phyloP scores from a whole-genome alignment of 805 yeast species.

The Sugiyamaella valdiviana region DNA sequence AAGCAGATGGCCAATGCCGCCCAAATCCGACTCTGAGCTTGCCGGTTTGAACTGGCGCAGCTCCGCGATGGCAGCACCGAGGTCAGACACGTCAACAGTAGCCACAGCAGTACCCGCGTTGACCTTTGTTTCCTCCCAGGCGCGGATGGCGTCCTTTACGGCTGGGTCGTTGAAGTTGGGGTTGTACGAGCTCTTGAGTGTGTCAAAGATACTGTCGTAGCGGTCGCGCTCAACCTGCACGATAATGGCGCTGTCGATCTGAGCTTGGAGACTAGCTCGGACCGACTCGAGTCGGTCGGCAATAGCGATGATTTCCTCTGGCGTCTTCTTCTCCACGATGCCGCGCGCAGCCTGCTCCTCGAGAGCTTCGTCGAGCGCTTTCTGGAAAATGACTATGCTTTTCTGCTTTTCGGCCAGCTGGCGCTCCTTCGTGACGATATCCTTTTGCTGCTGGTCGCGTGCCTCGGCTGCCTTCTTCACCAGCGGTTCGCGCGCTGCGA shows the following conservation, averaged over 20 bases:
- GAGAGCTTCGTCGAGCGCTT: slow-evolving; percentile 29
- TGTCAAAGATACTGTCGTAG: slow-evolving; percentile 36
- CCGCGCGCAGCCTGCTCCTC: slow-evolving; percentile 10
- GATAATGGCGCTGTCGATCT: not conserved
- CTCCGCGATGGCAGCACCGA: not conserved
- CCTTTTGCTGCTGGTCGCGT: slow-evolving; percentile 19
- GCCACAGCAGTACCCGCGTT: slow-evolving; percentile 20
- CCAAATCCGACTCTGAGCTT: slow-evolving; percentile 3
- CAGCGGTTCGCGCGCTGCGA: slow-evolving; percentile 31
- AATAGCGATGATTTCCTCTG: slow-evolving; percentile 14
- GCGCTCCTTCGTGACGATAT: slow-evolving; percentile 18
- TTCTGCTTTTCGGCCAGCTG: slow-evolving; percentile 20
- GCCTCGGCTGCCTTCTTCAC: slow-evolving; percentile 27
- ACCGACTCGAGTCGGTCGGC: slow-evolving; percentile 1
- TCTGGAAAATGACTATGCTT: slow-evolving; percentile 23
- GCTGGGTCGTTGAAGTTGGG: slow-evolving; percentile 83
- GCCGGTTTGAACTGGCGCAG: not conserved
- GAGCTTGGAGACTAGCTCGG: not conserved
- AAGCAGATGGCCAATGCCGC: not conserved
- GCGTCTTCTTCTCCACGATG: slow-evolving; percentile 10
- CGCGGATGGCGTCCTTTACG: slow-evolving; percentile 64
- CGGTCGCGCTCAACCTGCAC: slow-evolving; percentile 6
- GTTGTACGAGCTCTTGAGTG: slow-evolving; percentile 56
- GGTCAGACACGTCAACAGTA: not conserved
- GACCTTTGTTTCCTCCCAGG: slow-evolving; percentile 27